A percentile compares a stretch with the other conserved stretches of the same genome.
phyloP scores from a whole-genome alignment of 1,139 yeast species.

The Kluyveromyces sp. region DNA sequence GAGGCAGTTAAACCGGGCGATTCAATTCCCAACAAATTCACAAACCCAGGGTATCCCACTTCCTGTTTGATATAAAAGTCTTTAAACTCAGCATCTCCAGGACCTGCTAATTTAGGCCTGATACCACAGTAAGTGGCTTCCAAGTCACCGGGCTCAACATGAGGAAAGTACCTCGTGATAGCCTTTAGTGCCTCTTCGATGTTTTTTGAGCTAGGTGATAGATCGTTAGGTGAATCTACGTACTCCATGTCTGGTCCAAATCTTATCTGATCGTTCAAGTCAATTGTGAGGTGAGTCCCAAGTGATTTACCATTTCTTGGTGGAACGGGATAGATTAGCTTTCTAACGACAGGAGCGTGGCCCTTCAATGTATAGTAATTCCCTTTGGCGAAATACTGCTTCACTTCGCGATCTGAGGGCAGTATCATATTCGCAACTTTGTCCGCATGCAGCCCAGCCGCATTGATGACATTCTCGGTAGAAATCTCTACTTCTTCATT shows the following conservation, averaged over 20 bases:
- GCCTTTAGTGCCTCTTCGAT: slow-evolving; percentile 51
- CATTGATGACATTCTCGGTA: slow-evolving; percentile 56
- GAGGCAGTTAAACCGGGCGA: slow-evolving; percentile 84
- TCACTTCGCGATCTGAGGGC: slow-evolving; percentile 53
- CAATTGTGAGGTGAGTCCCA: slow-evolving; percentile 83
- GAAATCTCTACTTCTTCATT: slow-evolving; percentile 41
- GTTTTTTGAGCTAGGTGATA: slow-evolving; percentile 42
- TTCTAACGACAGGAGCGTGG: slow-evolving; percentile 34
- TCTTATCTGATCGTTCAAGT: slow-evolving; percentile 68
- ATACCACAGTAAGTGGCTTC: slow-evolving; percentile 74
- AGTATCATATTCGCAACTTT: slow-evolving; percentile 58
- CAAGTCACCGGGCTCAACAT: slow-evolving; percentile 43
- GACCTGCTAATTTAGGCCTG: slow-evolving; percentile 62
- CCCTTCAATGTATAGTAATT: slow-evolving; percentile 47
- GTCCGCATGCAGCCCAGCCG: slow-evolving; percentile 77
- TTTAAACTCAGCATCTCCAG: slow-evolving; percentile 43
- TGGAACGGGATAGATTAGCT: slow-evolving; percentile 74
- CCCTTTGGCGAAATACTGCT: slow-evolving; percentile 73
- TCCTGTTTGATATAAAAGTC: slow-evolving; percentile 69
- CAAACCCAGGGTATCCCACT: slow-evolving; percentile 67
- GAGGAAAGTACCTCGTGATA: slow-evolving; percentile 57
- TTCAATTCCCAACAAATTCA: slow-evolving; percentile 76
- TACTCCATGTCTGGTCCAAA: slow-evolving; percentile 92
- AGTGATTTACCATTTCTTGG: slow-evolving; percentile 63
- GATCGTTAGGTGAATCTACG: slow-evolving; percentile 49